A percentile compares a stretch with the other conserved stretches of the same genome.
Evolutionary conservation across 1,284 basidiomycete genomes (phyloP).

Genomic region (Pyrrhoderma lamaoense): DNA sequence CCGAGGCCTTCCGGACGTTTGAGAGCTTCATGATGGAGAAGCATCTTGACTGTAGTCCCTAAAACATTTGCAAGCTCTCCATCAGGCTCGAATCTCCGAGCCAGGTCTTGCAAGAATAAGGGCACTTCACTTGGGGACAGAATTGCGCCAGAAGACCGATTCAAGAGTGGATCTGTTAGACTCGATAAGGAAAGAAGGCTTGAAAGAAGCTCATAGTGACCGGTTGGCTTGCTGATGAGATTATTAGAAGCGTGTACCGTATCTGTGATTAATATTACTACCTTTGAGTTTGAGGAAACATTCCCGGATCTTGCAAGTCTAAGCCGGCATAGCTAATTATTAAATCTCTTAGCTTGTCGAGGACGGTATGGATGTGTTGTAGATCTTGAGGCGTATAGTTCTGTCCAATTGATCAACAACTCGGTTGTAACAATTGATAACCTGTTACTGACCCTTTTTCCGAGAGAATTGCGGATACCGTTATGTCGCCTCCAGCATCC

Average conservation of each 20-base stretch:
- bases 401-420: slow-evolving; percentile 29
- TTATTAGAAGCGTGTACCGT: slow-evolving; percentile 16
- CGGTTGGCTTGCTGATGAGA: slow-evolving; percentile 51
- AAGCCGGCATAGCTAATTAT: slow-evolving; percentile 89
- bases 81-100: slow-evolving; percentile 53
- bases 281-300: slow-evolving; percentile 86
- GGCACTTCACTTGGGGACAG: slow-evolving; percentile 53
- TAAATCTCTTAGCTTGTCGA: slow-evolving; percentile 73
- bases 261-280: slow-evolving; percentile 33
- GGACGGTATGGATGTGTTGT: slow-evolving; percentile 49
- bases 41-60: slow-evolving; percentile 46
- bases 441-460: slow-evolving; percentile 48
- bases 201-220: slow-evolving; percentile 69
- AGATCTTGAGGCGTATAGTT: slow-evolving; percentile 56
- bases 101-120: slow-evolving; percentile 66
- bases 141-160: slow-evolving; percentile 30
- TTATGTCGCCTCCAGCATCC: slow-evolving; percentile 87
- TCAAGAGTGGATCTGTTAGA: slow-evolving; percentile 52
- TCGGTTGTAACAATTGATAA: slow-evolving; percentile 1
- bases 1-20: slow-evolving; percentile 58
- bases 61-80: slow-evolving; percentile 36
- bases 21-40: slow-evolving; percentile 58
- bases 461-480: slow-evolving; percentile 42
- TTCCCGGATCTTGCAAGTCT: slow-evolving; percentile 83
- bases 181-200: slow-evolving; percentile 67